Percentiles rank a stretch among this genome's conserved stretches.
Conservation (phyloP, 1,139 yeast species). For the Pneumocystis wakefieldiae region DNA sequence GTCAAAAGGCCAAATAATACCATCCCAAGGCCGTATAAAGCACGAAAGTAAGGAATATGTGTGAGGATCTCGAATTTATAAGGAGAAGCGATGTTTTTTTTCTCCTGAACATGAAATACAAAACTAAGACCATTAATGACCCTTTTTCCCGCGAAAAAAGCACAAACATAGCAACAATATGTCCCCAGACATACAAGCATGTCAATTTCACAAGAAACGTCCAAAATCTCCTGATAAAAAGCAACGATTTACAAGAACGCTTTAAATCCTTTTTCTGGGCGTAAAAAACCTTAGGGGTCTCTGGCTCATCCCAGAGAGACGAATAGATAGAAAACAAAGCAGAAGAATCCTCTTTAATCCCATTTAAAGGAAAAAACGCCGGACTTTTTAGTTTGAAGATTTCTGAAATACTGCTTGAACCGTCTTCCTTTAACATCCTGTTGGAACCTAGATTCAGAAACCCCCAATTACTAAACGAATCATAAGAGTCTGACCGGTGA, state of each 20-base stretch:
- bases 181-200: background rate
- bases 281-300: background rate
- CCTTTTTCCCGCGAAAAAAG: background rate
- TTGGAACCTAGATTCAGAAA: background rate
- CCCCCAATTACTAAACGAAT: background rate
- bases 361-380: background rate
- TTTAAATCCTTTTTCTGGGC: background rate
- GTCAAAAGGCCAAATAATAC: background rate
- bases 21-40: background rate
- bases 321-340: background rate
- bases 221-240: background rate
- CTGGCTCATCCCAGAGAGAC: background rate
- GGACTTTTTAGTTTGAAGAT: background rate
- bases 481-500: background rate
- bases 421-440: background rate
- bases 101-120: background rate
- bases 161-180: background rate
- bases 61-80: background rate
- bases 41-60: background rate
- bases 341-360: background rate
- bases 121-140: background rate
- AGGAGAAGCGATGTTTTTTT: background rate
- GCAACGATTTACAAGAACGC: background rate
- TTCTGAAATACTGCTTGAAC: background rate
- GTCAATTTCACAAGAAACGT: background rate